Percentiles rank a stretch among this genome's conserved stretches.
These are phyloP conservation scores for Glycine latifolia DNA, from an alignment of 306 rosid genomes.

Conservation along the genomic window DNA sequence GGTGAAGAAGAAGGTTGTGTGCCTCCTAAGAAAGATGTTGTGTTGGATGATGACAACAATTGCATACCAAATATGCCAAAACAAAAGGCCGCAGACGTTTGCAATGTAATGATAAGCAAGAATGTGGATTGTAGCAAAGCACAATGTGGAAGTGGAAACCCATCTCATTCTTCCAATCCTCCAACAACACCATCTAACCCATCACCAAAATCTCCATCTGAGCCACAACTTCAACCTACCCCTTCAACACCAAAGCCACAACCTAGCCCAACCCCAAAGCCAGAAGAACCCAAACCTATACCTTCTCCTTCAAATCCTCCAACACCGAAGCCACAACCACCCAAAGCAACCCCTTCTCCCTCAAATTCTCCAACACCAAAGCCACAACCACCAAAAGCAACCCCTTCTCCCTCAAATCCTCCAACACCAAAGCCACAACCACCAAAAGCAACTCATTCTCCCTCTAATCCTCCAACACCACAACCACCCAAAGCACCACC, in stretches of 20 bases:
- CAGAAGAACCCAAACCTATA: background rate
- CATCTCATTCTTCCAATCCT: background rate
- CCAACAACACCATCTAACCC: background rate
- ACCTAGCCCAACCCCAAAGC: constrained; percentile 3
- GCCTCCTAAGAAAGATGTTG: constrained; percentile 44
- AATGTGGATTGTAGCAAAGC: constrained; percentile 75
- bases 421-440: background rate
- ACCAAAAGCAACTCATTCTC: too few species aligned
- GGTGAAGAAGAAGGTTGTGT: constrained; percentile 64
- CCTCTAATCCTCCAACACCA: too few species aligned
- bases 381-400: background rate
- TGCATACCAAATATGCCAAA: constrained; percentile 72
- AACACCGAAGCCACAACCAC: background rate
- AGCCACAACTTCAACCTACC: too few species aligned
- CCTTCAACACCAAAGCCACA: background rate
- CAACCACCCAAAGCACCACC: background rate
- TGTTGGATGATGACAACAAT: constrained; percentile 54
- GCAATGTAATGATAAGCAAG: constrained; percentile 59
- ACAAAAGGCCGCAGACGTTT: constrained; percentile 52
- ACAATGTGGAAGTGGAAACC: constrained; percentile 48
- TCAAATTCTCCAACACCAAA: background rate
- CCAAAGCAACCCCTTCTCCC: background rate
- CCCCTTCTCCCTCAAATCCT: background rate
- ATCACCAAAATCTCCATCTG: too few species aligned
- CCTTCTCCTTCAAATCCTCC: background rate